Evolutionary conservation across 176 grass and related monocot genomes (phyloP).

Genomic region (Aegilops speltoides): DNA sequence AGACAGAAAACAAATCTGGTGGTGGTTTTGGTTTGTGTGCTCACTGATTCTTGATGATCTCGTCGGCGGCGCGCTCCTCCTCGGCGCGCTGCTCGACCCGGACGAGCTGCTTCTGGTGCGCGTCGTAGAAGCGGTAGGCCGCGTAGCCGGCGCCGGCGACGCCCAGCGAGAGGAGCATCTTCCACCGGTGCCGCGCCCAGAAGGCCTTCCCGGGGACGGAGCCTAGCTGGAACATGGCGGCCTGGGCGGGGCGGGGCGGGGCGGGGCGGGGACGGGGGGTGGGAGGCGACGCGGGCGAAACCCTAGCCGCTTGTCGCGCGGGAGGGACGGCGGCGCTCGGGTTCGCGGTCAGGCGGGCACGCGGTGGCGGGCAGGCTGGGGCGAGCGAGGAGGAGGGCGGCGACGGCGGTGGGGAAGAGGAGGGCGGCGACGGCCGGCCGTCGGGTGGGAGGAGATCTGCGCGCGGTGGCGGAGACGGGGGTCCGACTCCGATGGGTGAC

Average conservation of each 20-base stretch:
- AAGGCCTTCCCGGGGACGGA: conserved; percentile 34
- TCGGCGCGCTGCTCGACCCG: conserved; percentile 34
- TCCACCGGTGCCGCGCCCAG: conserved; percentile 52
- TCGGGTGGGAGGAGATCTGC: not conserved
- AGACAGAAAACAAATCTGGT: not conserved
- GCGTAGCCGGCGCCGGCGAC: conserved; percentile 43
- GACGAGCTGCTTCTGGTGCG: conserved; percentile 41
- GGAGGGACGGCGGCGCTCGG: too few species aligned
- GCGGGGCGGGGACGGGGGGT: too few species aligned
- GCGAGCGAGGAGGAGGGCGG: too few species aligned
- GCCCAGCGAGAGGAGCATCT: conserved; percentile 45
- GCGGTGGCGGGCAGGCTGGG: not conserved
- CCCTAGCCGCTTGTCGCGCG: too few species aligned
- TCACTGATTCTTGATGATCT: conserved; percentile 51
- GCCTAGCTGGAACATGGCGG: not conserved
- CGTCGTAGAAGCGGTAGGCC: conserved; percentile 43
- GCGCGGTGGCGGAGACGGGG: not conserved
- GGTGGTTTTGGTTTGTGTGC: not conserved
- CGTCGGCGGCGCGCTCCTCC: conserved; percentile 43
- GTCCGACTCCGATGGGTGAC: not conserved
- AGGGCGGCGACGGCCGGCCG: not conserved
- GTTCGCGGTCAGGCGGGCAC: not conserved
- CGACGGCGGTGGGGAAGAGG: too few species aligned
- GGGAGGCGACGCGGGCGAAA: too few species aligned
- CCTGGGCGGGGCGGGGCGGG: too few species aligned